Evolutionary conservation across 768 basidiomycete species (phyloP).

Genomic region (Suillus bovinus): DNA sequence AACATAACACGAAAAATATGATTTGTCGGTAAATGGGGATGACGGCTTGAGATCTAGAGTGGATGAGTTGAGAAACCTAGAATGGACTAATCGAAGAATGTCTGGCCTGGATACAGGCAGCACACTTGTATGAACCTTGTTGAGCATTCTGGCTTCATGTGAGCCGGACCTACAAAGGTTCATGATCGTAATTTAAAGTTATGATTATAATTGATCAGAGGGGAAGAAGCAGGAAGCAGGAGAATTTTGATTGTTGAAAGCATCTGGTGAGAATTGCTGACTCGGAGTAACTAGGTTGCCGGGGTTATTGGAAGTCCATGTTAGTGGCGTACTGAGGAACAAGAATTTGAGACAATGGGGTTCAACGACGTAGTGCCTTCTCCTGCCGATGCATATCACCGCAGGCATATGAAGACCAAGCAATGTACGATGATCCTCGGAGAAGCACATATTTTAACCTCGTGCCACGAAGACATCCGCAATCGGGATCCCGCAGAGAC

Average conservation of each 20-base stretch:
- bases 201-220: conserved; percentile 24
- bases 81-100: neutral
- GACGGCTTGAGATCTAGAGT: neutral
- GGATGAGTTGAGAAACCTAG: neutral
- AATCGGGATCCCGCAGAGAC: neutral
- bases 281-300: neutral
- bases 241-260: neutral
- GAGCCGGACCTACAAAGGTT: neutral
- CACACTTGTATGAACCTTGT: neutral
- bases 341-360: neutral
- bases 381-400: neutral
- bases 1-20: neutral
- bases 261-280: neutral
- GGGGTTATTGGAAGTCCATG: neutral
- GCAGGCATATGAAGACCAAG: neutral
- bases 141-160: neutral
- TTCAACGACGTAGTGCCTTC: neutral
- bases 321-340: neutral
- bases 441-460: neutral
- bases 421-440: neutral
- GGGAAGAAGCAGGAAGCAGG: neutral
- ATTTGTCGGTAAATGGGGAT: neutral
- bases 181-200: neutral
- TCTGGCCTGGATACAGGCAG: neutral
- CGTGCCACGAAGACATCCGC: neutral